A percentile compares a stretch with the other conserved stretches of the same genome.
Evolutionary conservation across 23 red algal genomes (phyloP).

Genomic region (Cyanidiococcus yangmingshanensis): DNA sequence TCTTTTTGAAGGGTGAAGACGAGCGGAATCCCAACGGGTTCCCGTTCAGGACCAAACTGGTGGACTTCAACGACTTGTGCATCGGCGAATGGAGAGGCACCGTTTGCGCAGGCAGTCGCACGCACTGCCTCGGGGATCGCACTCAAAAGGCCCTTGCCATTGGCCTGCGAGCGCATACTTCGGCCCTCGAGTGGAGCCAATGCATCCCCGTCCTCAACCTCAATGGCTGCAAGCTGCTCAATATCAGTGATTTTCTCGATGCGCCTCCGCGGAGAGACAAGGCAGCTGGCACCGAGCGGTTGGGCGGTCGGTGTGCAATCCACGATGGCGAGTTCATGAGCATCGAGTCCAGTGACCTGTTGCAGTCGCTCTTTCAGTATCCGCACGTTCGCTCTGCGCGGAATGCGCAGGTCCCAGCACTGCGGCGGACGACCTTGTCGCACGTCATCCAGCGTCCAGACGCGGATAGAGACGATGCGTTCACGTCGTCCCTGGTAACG

Average conservation of each 20-base stretch:
- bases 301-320: not conserved
- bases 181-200: not conserved
- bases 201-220: not conserved
- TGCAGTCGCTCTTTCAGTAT: slow-evolving; percentile 15
- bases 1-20: not conserved
- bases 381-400: not conserved
- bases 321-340: not conserved
- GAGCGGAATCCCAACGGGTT: not conserved
- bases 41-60: not conserved
- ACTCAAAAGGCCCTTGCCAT: not conserved
- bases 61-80: not conserved
- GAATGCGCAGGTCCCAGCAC: not conserved
- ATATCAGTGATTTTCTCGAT: not conserved
- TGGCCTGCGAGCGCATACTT: not conserved
- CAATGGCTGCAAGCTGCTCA: not conserved
- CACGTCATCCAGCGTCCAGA: slow-evolving; percentile 3
- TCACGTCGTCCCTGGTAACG: slow-evolving; percentile 20
- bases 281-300: not conserved
- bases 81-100: not conserved
- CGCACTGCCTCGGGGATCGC: slow-evolving; percentile 5
- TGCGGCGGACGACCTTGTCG: not conserved
- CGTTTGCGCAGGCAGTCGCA: not conserved
- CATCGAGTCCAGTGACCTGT: not conserved
- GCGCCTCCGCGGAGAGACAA: not conserved
- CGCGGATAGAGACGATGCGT: not conserved